Evolutionary conservation across 148 eudicot genomes (phyloP).

Genomic region (Cornus controversa): DNA sequence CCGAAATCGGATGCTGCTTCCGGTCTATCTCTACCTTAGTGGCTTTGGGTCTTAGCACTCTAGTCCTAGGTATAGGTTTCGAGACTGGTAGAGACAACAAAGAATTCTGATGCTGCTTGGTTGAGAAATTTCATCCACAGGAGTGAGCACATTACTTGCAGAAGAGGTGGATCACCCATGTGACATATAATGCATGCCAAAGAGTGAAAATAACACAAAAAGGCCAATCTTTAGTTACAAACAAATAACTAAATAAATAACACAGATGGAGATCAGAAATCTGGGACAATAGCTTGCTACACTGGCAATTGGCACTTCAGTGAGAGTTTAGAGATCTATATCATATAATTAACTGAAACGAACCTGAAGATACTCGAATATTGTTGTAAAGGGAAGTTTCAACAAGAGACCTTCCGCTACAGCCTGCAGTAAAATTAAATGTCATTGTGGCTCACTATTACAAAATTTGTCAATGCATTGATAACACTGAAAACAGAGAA

Average conservation of each 20-base stretch:
- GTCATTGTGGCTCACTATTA: neutral
- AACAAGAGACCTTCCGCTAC: slow-evolving; percentile 54
- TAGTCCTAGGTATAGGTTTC: too few species aligned
- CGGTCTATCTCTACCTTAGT: too few species aligned
- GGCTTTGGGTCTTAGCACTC: too few species aligned
- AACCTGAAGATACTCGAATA: slow-evolving; percentile 99
- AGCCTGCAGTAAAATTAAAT: slow-evolving; percentile 55
- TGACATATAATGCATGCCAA: neutral
- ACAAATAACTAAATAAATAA: neutral
- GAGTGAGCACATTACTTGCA: neutral
- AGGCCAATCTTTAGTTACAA: neutral
- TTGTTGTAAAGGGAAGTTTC: slow-evolving; percentile 84
- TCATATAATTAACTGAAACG: slow-evolving; percentile 7
- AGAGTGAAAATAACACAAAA: neutral
- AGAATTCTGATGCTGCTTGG: too few species aligned
- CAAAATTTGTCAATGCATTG: neutral
- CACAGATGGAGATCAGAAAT: neutral
- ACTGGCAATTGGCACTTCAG: neutral
- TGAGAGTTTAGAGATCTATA: neutral
- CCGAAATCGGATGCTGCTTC: neutral
- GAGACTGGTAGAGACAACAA: too few species aligned
- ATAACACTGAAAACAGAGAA: neutral
- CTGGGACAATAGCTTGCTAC: neutral
- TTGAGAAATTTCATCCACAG: neutral
- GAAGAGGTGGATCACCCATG: neutral